Evolutionary conservation across 441 rosid species (phyloP).

Genomic region (Eugenia klotzschiana): DNA sequence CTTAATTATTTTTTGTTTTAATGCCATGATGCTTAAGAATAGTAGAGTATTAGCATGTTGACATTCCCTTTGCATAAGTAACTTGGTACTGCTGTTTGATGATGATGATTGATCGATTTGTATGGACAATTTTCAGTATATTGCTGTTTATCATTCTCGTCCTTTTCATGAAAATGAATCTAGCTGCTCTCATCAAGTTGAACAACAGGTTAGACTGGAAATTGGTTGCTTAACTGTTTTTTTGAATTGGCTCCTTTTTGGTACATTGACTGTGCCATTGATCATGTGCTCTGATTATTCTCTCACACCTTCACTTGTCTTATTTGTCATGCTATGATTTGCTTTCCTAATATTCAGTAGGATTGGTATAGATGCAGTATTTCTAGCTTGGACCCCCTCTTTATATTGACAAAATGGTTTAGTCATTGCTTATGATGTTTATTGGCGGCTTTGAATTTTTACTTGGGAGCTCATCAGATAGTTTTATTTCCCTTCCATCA

Average conservation of each 20-base stretch:
- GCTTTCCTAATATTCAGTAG: background rate
- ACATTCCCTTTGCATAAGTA: background rate
- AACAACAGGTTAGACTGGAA: background rate
- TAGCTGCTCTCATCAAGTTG: background rate
- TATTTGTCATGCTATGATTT: background rate
- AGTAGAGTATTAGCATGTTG: background rate
- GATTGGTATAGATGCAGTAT: background rate
- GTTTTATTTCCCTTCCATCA: background rate
- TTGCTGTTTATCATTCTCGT: background rate
- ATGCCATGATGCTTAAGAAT: background rate
- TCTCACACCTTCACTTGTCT: background rate
- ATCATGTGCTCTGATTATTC: background rate
- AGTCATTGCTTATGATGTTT: background rate
- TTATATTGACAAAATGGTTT: background rate
- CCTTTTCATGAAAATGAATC: background rate
- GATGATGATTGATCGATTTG: background rate
- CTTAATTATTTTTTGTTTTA: background rate
- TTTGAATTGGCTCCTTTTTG: background rate
- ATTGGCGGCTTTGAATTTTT: background rate
- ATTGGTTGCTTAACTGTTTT: background rate
- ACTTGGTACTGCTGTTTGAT: background rate
- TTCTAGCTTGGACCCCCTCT: background rate
- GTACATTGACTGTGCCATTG: background rate
- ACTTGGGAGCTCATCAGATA: background rate
- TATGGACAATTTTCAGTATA: background rate